These are phyloP conservation scores for Pseudocercospora crystallina DNA, from an alignment of 2,329 filamentous ascomycete species.

Conservation along the genomic window DNA sequence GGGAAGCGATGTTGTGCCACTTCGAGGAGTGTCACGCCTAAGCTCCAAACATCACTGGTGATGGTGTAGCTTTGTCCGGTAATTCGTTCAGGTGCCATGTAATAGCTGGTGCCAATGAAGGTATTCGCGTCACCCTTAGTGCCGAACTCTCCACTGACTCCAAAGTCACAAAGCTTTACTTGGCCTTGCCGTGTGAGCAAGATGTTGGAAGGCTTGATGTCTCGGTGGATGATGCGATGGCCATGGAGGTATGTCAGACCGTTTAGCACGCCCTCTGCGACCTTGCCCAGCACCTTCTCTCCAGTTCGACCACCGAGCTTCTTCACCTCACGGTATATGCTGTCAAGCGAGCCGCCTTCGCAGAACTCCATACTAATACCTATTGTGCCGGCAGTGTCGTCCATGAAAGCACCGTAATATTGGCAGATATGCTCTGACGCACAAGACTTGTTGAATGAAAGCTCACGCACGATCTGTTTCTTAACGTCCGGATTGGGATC, in stretches of 20 bases:
- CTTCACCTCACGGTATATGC: conserved; percentile 96
- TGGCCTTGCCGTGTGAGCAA: conserved; percentile 87
- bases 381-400: conserved; percentile 93
- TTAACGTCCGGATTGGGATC: conserved; percentile 97
- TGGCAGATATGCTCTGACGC: conserved; percentile 94
- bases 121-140: conserved; percentile 98
- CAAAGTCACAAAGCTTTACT: conserved; percentile 98
- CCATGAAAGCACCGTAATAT: conserved; percentile 96
- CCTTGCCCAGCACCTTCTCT: conserved; percentile 95
- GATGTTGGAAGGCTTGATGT: conserved; percentile 98
- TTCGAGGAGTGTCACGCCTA: conserved; percentile 94
- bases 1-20: conserved; percentile 99
- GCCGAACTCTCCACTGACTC: conserved; percentile 94
- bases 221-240: conserved; percentile 95
- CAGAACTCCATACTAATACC: conserved; percentile 99
- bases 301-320: conserved; percentile 90
- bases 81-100: conserved; percentile 98
- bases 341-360: conserved; percentile 92
- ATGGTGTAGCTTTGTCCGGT: conserved; percentile 98
- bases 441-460: conserved; percentile 97
- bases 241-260: conserved; percentile 93
- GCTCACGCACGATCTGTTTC: conserved; percentile 94
- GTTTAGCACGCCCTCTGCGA: conserved; percentile 90
- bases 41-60: conserved; percentile 96
- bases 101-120: conserved; percentile 97